Conservation (phyloP, 345 rosid species). For the Noccaea bulbosa region DNA sequence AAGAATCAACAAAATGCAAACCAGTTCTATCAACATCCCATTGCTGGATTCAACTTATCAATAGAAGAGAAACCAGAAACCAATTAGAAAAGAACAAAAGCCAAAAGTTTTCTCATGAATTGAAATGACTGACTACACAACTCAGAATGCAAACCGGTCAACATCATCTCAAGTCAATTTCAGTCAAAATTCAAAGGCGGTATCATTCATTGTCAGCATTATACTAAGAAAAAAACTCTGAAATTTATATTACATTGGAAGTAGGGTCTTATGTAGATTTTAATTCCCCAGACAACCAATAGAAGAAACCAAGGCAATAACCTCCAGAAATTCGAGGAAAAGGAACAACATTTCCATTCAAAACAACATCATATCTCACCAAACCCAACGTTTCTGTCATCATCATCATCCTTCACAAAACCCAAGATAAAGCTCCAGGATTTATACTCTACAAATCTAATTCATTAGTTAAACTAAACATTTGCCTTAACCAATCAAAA, state of each 20-base stretch:
- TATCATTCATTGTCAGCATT: conserved; percentile 7
- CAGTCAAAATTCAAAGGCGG: conserved; percentile 29
- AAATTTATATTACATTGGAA: conserved; percentile 35
- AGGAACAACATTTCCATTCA: conserved; percentile 31
- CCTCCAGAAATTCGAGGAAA: neutral
- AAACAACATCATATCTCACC: conserved; percentile 35
- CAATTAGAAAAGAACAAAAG: neutral
- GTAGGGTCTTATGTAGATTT: conserved; percentile 29
- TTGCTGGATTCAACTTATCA: too few relatives aligned
- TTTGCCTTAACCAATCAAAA: conserved; percentile 34
- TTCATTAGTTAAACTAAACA: conserved; percentile 27
- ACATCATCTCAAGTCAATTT: conserved; percentile 38
- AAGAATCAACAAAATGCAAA: conserved; percentile 25
- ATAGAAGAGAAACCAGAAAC: conserved; percentile 9
- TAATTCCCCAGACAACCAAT: conserved; percentile 31
- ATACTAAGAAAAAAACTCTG: conserved; percentile 14
- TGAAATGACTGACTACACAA: conserved; percentile 13
- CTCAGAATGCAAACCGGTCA: conserved; percentile 35
- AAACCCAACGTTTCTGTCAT: conserved; percentile 23
- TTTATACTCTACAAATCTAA: conserved; percentile 15
- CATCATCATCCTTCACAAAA: conserved; percentile 16
- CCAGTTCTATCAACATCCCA: neutral
- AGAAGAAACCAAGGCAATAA: conserved; percentile 24
- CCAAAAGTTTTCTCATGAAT: conserved; percentile 28
- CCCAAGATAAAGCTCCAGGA: conserved; percentile 37